Evolutionary conservation across 768 basidiomycete genomes (phyloP), one percentile per base, ranked within the genome.

Genomic region (Mycena metata): DNA sequence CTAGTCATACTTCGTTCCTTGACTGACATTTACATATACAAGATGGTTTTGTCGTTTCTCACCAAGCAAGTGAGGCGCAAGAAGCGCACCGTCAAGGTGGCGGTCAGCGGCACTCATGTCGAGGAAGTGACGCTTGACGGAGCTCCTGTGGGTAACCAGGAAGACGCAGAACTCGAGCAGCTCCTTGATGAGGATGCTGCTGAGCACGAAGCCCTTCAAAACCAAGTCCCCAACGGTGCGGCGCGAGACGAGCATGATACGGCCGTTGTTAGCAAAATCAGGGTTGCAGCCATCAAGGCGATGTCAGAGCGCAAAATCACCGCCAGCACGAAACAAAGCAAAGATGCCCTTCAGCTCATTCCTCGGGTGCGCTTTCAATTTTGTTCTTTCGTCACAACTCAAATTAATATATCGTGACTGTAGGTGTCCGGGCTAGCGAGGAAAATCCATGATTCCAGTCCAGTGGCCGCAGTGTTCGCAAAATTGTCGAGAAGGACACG

Each of bases 361-460:
- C 59, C 59, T 17, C 45, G 59, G 46, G 59, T 60, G 39, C 21
- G 60, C n/a, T 51, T 61, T 35, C 17, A 46, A 23, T n/a, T 49
- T 36, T 49, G 15, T 43, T 5, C 30, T 19, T 21, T 60, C 46
- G 15, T 36, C 8, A 13, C 23, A 47, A 52, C 21, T 16, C 21
- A 43, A 51, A 23, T 52, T 17, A n/a, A 30, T 17, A 60, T 26
- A 43, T 19, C 43, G 42, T 11, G 60, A 16, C 2, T 43, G 15
- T 30, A 62, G 60, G 41, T 62, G 24, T 62, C 50, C 50, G 60
- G 60, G n/a, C 36, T 62, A 30, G 60, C 60, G 21, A 15, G 60
- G 30, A 62, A 62, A 26, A 33, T 62, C 5, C 60, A 62, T 33
- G 60, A 62, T n/a, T 62, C 60, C 6, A 54, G 49, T n/a, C 60